Percentiles rank a stretch among this genome's conserved stretches.
phyloP scores from a whole-genome alignment of 2,329 filamentous ascomycete species.

The Neospermospora avenae region DNA sequence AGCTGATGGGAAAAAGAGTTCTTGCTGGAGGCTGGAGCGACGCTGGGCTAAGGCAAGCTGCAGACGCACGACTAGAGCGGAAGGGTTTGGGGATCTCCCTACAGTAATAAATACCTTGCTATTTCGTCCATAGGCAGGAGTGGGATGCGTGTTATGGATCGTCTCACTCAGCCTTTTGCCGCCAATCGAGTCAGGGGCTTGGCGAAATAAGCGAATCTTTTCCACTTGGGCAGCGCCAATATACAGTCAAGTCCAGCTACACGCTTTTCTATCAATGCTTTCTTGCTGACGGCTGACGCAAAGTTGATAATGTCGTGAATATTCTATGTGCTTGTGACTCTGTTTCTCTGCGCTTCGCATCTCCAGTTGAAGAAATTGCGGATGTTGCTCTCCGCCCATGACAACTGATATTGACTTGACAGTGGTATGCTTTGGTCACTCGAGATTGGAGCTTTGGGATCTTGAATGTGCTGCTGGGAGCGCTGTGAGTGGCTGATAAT shows the following conservation, averaged over 20 bases:
- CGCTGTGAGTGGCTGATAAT: not conserved
- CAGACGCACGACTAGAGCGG: not conserved
- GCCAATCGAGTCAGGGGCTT: not conserved
- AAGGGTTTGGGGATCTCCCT: not conserved
- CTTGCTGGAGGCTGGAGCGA: not conserved
- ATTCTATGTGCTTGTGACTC: constrained; percentile 3
- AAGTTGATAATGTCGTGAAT: not conserved
- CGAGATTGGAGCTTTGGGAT: constrained; percentile 8
- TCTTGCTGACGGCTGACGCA: not conserved
- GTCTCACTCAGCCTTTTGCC: not conserved
- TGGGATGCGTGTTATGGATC: not conserved
- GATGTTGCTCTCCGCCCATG: constrained; percentile 6
- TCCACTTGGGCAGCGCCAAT: constrained; percentile 4
- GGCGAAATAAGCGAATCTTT: constrained; percentile 6
- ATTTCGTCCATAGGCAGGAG: not conserved
- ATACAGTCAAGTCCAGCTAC: not conserved
- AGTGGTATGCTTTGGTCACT: not conserved
- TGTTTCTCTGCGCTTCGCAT: not conserved
- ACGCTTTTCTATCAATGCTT: not conserved
- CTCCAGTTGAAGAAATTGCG: constrained; percentile 10
- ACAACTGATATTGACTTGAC: not conserved
- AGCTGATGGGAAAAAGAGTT: constrained; percentile 6
- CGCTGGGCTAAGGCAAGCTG: not conserved
- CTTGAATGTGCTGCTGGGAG: not conserved
- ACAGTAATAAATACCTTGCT: not conserved